A percentile compares a stretch with the other conserved stretches of the same genome.
Evolutionary conservation across 73 alveolate species (phyloP).

Genomic region (Stentor coeruleus): DNA sequence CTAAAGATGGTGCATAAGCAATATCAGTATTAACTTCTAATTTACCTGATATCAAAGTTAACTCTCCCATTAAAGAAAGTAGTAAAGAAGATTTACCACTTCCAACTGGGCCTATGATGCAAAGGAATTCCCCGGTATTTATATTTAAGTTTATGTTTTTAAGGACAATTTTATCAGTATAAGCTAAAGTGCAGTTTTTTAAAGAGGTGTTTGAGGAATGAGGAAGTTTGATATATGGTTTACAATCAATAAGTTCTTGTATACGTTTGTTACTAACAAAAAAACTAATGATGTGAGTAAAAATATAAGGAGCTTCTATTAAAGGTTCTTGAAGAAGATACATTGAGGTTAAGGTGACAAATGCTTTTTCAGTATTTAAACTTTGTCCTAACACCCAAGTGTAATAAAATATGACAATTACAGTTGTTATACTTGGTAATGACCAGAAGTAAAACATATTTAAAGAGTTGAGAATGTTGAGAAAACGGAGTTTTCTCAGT

Average conservation of each 20-base stretch:
- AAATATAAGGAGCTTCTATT: neutral
- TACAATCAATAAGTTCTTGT: neutral
- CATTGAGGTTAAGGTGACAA: neutral
- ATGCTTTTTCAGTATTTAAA: constrained; percentile 4
- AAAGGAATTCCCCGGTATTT: constrained; percentile 51
- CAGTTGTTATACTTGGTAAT: neutral
- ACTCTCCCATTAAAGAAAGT: constrained; percentile 48
- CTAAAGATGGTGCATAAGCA: constrained; percentile 60
- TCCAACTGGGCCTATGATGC: constrained; percentile 60
- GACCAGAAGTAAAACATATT: neutral
- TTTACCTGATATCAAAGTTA: constrained; percentile 37
- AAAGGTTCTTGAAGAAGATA: neutral
- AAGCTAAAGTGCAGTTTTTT: constrained; percentile 9
- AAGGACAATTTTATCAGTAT: constrained; percentile 29
- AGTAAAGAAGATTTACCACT: constrained; percentile 58
- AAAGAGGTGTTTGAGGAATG: neutral
- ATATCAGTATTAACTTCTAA: constrained; percentile 48
- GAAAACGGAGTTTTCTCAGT: neutral
- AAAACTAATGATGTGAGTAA: neutral
- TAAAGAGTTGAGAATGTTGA: neutral
- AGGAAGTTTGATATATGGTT: neutral
- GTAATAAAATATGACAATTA: neutral
- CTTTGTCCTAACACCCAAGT: neutral
- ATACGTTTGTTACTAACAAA: constrained; percentile 3
- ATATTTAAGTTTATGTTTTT: constrained; percentile 39